phyloP scores from a whole-genome alignment of 1,284 basidiomycete species.

The Ceratorhiza oryzae-sativae region DNA sequence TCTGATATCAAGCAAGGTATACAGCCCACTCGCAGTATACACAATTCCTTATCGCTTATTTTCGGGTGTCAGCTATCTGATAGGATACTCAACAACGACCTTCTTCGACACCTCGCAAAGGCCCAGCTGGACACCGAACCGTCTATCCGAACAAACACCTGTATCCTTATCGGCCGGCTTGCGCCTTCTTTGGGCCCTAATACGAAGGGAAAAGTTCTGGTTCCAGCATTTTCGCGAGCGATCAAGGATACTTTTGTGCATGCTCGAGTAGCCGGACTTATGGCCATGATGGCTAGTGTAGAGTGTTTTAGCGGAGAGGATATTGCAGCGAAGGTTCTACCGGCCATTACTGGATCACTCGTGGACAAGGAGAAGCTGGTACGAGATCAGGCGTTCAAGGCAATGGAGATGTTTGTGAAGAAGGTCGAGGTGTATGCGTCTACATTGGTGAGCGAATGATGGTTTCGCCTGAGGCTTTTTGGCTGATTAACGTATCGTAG shows the following conservation, averaged over 20 bases:
- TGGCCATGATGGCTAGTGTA: slow-evolving; percentile 95
- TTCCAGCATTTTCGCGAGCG: slow-evolving; percentile 92
- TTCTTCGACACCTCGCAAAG: slow-evolving; percentile 90
- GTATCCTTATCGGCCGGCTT: slow-evolving; percentile 92
- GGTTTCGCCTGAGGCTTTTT: neutral
- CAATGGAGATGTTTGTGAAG: slow-evolving; percentile 84
- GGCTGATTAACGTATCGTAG: slow-evolving; percentile 53
- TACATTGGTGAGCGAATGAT: slow-evolving; percentile 67
- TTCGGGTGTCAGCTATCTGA: slow-evolving; percentile 71
- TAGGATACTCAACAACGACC: slow-evolving; percentile 95
- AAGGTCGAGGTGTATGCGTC: slow-evolving; percentile 79
- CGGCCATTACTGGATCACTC: slow-evolving; percentile 78
- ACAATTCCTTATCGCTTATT: neutral
- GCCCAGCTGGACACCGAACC: slow-evolving; percentile 92
- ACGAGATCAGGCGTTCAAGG: slow-evolving; percentile 93
- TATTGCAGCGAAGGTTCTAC: slow-evolving; percentile 87
- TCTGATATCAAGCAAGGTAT: slow-evolving; percentile 83
- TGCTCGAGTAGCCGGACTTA: slow-evolving; percentile 90
- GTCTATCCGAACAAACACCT: slow-evolving; percentile 97
- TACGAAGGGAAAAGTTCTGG: slow-evolving; percentile 93
- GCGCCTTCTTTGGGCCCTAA: slow-evolving; percentile 84
- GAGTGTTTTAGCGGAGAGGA: slow-evolving; percentile 91
- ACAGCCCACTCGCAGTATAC: slow-evolving; percentile 23
- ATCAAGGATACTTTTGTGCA: slow-evolving; percentile 94
- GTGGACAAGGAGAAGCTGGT: slow-evolving; percentile 96